Conservation (phyloP, 2,329 filamentous ascomycete species). For the Diplodia sapinea region DNA sequence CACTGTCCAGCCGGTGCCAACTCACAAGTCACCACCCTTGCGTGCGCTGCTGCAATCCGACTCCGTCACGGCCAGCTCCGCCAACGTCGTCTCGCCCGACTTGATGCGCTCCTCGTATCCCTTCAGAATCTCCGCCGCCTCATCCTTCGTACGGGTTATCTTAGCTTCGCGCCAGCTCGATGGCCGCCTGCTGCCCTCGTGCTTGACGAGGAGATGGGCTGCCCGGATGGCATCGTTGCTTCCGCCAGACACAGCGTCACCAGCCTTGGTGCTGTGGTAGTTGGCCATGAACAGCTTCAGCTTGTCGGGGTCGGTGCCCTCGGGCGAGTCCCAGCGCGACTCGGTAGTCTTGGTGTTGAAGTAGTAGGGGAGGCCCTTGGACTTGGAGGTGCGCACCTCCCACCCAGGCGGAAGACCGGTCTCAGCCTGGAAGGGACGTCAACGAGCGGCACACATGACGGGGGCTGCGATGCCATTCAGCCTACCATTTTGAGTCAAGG, state of each 20-base stretch:
- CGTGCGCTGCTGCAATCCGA: slow-evolving; percentile 95
- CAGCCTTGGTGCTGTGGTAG: slow-evolving; percentile 70
- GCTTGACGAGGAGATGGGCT: slow-evolving; percentile 93
- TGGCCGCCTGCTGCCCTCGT: slow-evolving; percentile 83
- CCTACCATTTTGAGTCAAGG: slow-evolving; percentile 8
- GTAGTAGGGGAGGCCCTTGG: slow-evolving; percentile 98
- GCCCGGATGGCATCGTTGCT: slow-evolving; percentile 86
- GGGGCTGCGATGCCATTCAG: background rate
- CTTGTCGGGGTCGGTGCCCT: slow-evolving; percentile 85
- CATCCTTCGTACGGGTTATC: slow-evolving; percentile 87
- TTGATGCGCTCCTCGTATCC: slow-evolving; percentile 78
- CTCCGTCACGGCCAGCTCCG: slow-evolving; percentile 84
- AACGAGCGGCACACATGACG: slow-evolving; percentile 2
- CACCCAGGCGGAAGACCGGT: slow-evolving; percentile 83
- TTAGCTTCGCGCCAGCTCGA: slow-evolving; percentile 91
- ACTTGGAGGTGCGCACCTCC: slow-evolving; percentile 98
- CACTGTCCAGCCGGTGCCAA: slow-evolving; percentile 35
- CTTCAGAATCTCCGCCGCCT: slow-evolving; percentile 78
- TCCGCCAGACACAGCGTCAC: slow-evolving; percentile 45
- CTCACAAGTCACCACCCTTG: slow-evolving; percentile 86
- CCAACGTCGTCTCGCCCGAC: slow-evolving; percentile 70
- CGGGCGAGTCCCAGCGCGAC: slow-evolving; percentile 93
- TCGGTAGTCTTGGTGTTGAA: slow-evolving; percentile 87
- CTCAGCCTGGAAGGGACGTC: slow-evolving; percentile 62
- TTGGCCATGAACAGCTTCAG: slow-evolving; percentile 93